Evolutionary conservation across 1,284 basidiomycete species (phyloP).

Genomic region (Psilocybe mexicana): DNA sequence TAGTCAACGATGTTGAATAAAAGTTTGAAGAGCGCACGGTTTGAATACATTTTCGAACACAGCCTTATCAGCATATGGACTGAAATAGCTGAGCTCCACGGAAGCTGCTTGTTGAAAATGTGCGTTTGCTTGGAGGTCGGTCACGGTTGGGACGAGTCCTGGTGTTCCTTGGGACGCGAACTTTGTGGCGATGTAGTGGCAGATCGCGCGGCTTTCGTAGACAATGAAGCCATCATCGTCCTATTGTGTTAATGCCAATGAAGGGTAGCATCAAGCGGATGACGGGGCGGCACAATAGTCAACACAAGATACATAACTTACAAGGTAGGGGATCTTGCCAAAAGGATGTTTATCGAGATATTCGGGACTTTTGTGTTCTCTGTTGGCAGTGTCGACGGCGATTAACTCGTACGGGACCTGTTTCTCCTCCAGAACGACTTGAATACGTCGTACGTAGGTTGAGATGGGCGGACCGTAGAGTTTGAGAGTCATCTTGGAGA

Average conservation of each 20-base stretch:
- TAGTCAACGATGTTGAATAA: neutral
- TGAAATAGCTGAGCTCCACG: conserved; percentile 50
- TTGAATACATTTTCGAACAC: conserved; percentile 51
- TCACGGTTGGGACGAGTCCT: conserved; percentile 28
- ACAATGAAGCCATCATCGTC: conserved; percentile 44
- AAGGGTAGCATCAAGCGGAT: neutral
- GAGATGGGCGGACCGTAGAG: conserved; percentile 44
- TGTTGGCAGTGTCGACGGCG: conserved; percentile 40
- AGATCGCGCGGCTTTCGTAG: conserved; percentile 49
- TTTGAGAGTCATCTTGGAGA: conserved; percentile 47
- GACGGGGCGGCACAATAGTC: neutral
- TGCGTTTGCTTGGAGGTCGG: conserved; percentile 37
- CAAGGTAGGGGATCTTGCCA: conserved; percentile 65
- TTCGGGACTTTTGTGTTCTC: conserved; percentile 50
- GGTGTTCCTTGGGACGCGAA: conserved; percentile 36
- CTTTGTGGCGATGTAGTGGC: conserved; percentile 40
- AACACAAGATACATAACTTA: conserved; percentile 24
- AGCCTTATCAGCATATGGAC: conserved; percentile 29
- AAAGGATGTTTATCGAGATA: conserved; percentile 58
- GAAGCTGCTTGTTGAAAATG: conserved; percentile 55
- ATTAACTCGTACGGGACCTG: conserved; percentile 50
- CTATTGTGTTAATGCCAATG: conserved; percentile 12
- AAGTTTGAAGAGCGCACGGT: conserved; percentile 29
- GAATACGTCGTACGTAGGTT: conserved; percentile 46
- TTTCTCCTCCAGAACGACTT: conserved; percentile 49